These are phyloP conservation scores for Lagenaria siceraria DNA, from an alignment of 306 rosid genomes.

Conservation along the genomic window DNA sequence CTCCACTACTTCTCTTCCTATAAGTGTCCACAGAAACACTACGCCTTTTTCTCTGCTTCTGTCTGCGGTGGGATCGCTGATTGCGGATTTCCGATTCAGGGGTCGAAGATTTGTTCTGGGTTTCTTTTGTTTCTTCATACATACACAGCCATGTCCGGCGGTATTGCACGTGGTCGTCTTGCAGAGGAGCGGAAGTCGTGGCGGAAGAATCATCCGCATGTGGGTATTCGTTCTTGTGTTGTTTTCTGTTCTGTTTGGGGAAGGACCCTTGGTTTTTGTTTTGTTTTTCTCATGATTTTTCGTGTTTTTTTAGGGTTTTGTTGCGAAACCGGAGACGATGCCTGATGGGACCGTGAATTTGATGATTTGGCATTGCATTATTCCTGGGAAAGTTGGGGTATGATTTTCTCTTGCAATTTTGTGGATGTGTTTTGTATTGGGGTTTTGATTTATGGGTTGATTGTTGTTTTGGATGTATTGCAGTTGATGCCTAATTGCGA, in stretches of 20 bases:
- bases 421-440: not conserved
- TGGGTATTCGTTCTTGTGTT: constrained; percentile 19
- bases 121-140: not conserved
- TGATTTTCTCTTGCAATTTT: constrained; percentile 3
- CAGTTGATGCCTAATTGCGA: not conserved
- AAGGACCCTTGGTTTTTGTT: not conserved
- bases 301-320: constrained; percentile 59
- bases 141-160: constrained; percentile 21
- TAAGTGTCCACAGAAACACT: not conserved
- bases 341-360: constrained; percentile 74
- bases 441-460: not conserved
- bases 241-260: not conserved
- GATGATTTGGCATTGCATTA: constrained; percentile 97
- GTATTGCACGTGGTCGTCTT: constrained; percentile 93
- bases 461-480: not conserved
- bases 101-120: not conserved
- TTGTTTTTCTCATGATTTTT: not conserved
- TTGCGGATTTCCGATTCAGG: not conserved
- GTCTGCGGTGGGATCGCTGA: not conserved
- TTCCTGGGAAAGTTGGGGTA: constrained; percentile 83
- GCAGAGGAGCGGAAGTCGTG: constrained; percentile 87
- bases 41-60: not conserved
- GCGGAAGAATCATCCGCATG: constrained; percentile 97
- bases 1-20: not conserved
- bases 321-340: constrained; percentile 79